Evolutionary conservation across 306 rosid species (phyloP).

Genomic region (Rosa persica): DNA sequence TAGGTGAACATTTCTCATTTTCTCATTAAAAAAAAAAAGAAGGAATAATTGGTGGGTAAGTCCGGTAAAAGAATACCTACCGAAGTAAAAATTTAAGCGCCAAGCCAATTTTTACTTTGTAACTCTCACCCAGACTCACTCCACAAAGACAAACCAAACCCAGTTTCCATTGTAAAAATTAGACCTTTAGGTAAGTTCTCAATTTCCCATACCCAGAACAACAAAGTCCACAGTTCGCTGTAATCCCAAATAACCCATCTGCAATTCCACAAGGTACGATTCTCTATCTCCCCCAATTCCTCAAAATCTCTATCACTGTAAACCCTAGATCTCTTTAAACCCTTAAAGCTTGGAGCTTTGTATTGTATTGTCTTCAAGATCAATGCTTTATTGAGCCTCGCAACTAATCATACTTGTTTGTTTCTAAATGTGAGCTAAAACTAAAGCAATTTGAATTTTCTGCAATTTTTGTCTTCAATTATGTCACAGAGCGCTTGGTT

Average conservation of each 20-base stretch:
- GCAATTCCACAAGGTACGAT: conserved; percentile 30
- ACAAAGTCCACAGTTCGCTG: background rate
- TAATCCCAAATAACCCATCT: background rate
- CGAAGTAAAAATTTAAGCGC: background rate
- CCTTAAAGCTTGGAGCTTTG: background rate
- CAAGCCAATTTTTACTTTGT: background rate
- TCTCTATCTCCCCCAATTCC: background rate
- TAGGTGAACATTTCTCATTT: too few relatives aligned
- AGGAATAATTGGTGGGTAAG: background rate
- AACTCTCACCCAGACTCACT: background rate
- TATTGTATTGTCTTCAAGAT: background rate
- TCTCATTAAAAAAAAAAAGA: too few relatives aligned
- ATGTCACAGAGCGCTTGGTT: background rate
- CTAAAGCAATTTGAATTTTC: background rate
- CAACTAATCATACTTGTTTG: background rate
- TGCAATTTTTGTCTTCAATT: background rate
- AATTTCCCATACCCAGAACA: background rate
- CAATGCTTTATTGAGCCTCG: background rate
- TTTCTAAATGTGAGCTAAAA: background rate
- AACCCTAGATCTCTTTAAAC: conserved; percentile 22
- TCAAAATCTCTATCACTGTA: background rate
- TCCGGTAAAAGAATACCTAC: background rate
- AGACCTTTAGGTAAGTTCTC: background rate
- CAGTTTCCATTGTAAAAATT: background rate
- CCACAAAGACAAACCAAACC: background rate